Base-by-base conservation (phyloP, 129 eudicot genomes). In the Helichrysum umbraculigerum region DNA sequence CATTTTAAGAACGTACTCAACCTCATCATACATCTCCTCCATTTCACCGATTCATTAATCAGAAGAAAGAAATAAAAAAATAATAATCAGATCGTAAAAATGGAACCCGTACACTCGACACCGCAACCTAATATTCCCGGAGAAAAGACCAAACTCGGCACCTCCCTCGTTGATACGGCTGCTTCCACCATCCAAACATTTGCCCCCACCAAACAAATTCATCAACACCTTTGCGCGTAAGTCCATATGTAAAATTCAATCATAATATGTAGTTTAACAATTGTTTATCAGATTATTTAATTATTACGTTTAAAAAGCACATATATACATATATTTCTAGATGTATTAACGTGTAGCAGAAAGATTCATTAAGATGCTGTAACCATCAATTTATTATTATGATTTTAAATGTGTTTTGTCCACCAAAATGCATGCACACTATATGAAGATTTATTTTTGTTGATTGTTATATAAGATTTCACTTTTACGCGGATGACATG, bases 171-270 rank as follows among this genome's bases (percentile, higher is more conserved):
- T 3, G 97, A 87, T 83, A 87, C 90, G 29, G 91, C 97, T 70
- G 85, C 96, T 12, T 85, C 98, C 65, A 69, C 98, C 68, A 81
- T 94, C 75, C 98, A 94, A 74, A 79, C 88, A 19, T 94, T 94
- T 35, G 96, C 82, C 41, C 98, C 98, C 0, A 62, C 91, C 28
- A 91, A 89, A 83, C 78, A 85, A 14, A 94, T 94, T 85, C 98
- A 94, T 67, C 97, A 94, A 71, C 98, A 94, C 77, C 96, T 94
- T 73, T 94, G 98, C 97, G 98, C 98, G 97, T 93, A 87, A 30
- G 78, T 68, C 4, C 3, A 17, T 20, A 5, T 2, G 6, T 3
- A 6, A 4, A 37, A 20, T 25, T 47, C 21, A 20, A n/a, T 52
- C 6, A 12, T 6, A 66, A 39, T 20, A 41, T 41, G 14, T 41